Base-by-base conservation (phyloP, 257 asterid species). In the Capsicum baccatum region DNA sequence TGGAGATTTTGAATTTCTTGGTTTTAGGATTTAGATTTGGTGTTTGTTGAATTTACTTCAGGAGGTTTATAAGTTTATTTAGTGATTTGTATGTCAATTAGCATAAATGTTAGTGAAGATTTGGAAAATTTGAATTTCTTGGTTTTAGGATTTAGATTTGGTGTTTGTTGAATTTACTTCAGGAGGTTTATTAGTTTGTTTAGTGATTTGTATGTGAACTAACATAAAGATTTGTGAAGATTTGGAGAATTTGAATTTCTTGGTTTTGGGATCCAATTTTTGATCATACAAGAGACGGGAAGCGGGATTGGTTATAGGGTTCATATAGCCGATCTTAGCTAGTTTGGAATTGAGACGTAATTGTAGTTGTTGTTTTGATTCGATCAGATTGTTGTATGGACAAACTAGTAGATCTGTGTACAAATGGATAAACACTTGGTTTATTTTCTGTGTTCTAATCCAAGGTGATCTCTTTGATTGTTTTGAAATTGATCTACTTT, bases 371-470 rank as follows among this genome's bases (percentile, higher is more conserved):
- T 48, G 60, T 48, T 74, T 48, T 74, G 60, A 74, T 26, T 76
- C 1, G 21, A 3, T 7, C 7, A 76, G 64, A 54, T 76, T 4
- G 26, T 76, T 76, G 9, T 52, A 52, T 52, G 63, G 21, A 76
- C 13, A 48, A 54, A 76, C 1, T 54, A 76, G 48, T 76, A 76
- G 81, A 76, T 76, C 48, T 26, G 81, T 14, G 81, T 54, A 21
- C 3, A 9, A 8, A 54, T 50, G 21, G 19, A 2, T 54, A 0
- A 0, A 3, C 44, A 3, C 14, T 19, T 70, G 8, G 19, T 68
- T 37, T 68, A 13, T 17, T 69, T 48, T 74, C 47, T 11, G 79
- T 17, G n/a, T n/a, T 47, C 37, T 47, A n/a, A 44, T 47, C 3
- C 58, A 74, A 74, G 59, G 60, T 50, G 60, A 74, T 74, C 19